Conservation (phyloP, 1,284 basidiomycete species). For the Trichosporon coremiiforme region DNA sequence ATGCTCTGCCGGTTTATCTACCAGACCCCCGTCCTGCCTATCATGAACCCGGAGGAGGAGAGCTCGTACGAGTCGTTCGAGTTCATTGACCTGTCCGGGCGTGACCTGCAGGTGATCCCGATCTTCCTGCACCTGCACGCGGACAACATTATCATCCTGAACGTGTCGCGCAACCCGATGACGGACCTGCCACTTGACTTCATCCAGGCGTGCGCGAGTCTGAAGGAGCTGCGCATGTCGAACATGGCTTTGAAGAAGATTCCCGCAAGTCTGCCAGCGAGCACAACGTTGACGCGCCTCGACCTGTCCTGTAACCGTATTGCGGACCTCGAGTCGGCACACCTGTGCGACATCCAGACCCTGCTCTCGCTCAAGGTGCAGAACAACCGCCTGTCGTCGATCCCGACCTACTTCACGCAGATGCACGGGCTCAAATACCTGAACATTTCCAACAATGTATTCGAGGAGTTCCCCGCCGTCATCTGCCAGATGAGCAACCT, state of each 20-base stretch:
- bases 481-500: slow-evolving; percentile 75
- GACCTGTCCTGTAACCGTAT: slow-evolving; percentile 95
- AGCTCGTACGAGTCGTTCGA: slow-evolving; percentile 74
- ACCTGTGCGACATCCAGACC: slow-evolving; percentile 73
- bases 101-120: slow-evolving; percentile 85
- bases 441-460: slow-evolving; percentile 97
- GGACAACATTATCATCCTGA: slow-evolving; percentile 80
- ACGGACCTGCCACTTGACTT: slow-evolving; percentile 96
- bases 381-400: slow-evolving; percentile 87
- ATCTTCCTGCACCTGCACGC: slow-evolving; percentile 85
- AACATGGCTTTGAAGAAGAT: slow-evolving; percentile 95
- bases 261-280: slow-evolving; percentile 80
- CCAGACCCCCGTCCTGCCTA: slow-evolving; percentile 59
- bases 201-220: slow-evolving; percentile 79
- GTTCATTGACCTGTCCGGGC: slow-evolving; percentile 78
- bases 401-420: slow-evolving; percentile 82
- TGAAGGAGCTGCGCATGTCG: slow-evolving; percentile 85
- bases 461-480: slow-evolving; percentile 75
- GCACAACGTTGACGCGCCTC: slow-evolving; percentile 73
- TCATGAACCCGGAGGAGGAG: slow-evolving; percentile 68
- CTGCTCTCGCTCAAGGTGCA: slow-evolving; percentile 77
- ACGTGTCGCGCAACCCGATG: slow-evolving; percentile 93
- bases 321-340: slow-evolving; percentile 81
- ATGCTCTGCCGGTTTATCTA: slow-evolving; percentile 88
- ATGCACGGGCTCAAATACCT: slow-evolving; percentile 73